Percentiles rank a stretch among this genome's conserved stretches.
These are phyloP conservation scores for Penicillium alfredii DNA, from an alignment of 495 filamentous ascomycete species.

Conservation along the genomic window DNA sequence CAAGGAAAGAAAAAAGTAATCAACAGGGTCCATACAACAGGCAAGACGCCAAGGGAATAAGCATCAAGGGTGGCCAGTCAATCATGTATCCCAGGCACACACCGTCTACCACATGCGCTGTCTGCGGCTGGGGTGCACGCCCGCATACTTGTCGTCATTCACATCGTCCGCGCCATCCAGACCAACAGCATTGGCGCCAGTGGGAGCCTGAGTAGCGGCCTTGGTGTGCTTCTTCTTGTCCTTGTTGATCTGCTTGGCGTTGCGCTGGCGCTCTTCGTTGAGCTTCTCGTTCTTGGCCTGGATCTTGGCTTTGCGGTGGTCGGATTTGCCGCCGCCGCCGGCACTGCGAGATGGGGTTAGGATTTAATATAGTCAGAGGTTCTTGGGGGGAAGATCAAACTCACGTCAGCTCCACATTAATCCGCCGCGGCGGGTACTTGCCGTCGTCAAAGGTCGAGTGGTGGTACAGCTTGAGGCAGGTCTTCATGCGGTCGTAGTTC, in stretches of 20 bases:
- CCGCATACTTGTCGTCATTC: slow-evolving; percentile 31
- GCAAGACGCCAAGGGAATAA: too few species aligned
- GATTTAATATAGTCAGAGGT: not conserved
- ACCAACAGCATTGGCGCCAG: slow-evolving; percentile 22
- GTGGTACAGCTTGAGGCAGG: slow-evolving; percentile 82
- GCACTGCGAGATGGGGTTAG: slow-evolving; percentile 40
- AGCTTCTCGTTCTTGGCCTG: slow-evolving; percentile 81
- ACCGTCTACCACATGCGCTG: slow-evolving; percentile 38
- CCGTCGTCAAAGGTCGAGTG: slow-evolving; percentile 77
- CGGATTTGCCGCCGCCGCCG: slow-evolving; percentile 73
- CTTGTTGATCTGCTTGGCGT: slow-evolving; percentile 44
- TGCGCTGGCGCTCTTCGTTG: slow-evolving; percentile 67
- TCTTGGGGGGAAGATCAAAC: slow-evolving; percentile 19
- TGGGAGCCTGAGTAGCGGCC: slow-evolving; percentile 4
- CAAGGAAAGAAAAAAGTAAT: not conserved
- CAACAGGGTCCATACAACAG: too few species aligned
- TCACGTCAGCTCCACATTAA: slow-evolving; percentile 91
- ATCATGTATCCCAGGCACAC: too few species aligned
- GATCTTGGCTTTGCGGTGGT: slow-evolving; percentile 66
- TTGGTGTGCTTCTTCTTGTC: slow-evolving; percentile 38
- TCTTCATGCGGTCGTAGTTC: slow-evolving; percentile 86
- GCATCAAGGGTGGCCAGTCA: too few species aligned
- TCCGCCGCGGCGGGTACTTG: slow-evolving; percentile 54
- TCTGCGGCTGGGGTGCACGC: slow-evolving; percentile 56
- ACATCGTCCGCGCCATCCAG: slow-evolving; percentile 18